These are phyloP conservation scores for Ceratocystis diversiconidia DNA, from an alignment of 2,329 filamentous ascomycete species.

Conservation along the genomic window DNA sequence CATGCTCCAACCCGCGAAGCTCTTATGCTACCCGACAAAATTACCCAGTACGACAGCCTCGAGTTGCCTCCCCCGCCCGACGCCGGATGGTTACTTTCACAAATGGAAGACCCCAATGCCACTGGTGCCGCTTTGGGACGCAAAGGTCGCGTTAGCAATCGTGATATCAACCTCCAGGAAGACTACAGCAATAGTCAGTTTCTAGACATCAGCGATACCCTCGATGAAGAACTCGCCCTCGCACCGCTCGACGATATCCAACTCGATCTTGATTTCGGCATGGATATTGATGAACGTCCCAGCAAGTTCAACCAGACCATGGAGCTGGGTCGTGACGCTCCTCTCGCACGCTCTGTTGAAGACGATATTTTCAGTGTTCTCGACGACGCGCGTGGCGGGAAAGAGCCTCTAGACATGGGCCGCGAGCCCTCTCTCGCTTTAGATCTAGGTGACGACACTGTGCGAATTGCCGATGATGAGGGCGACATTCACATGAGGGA, in stretches of 20 bases:
- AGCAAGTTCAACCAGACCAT: conserved; percentile 46
- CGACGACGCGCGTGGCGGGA: conserved; percentile 39
- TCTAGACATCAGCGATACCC: conserved; percentile 49
- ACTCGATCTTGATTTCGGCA: conserved; percentile 58
- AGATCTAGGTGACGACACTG: conserved; percentile 38
- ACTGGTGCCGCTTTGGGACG: conserved; percentile 37
- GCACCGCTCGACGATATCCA: conserved; percentile 52
- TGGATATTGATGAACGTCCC: conserved; percentile 55
- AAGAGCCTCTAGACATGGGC: conserved; percentile 35
- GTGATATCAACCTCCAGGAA: conserved; percentile 55
- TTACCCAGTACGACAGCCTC: conserved; percentile 78
- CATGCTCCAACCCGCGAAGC: conserved; percentile 72
- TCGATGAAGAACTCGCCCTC: conserved; percentile 43
- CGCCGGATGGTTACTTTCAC: conserved; percentile 67
- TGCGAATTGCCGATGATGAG: conserved; percentile 49
- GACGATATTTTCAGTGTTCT: conserved; percentile 56
- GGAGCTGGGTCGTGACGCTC: conserved; percentile 81
- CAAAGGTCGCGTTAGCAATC: conserved; percentile 43
- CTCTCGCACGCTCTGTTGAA: conserved; percentile 50
- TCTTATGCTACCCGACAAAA: conserved; percentile 76
- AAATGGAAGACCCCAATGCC: conserved; percentile 49
- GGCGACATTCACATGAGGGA: conserved; percentile 47
- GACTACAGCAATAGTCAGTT: conserved; percentile 67
- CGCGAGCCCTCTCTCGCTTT: conserved; percentile 42
- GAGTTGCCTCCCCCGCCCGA: conserved; percentile 73